Evolutionary conservation across 352 stramenopile species (phyloP).

Genomic region (Phytophthora sojae): DNA sequence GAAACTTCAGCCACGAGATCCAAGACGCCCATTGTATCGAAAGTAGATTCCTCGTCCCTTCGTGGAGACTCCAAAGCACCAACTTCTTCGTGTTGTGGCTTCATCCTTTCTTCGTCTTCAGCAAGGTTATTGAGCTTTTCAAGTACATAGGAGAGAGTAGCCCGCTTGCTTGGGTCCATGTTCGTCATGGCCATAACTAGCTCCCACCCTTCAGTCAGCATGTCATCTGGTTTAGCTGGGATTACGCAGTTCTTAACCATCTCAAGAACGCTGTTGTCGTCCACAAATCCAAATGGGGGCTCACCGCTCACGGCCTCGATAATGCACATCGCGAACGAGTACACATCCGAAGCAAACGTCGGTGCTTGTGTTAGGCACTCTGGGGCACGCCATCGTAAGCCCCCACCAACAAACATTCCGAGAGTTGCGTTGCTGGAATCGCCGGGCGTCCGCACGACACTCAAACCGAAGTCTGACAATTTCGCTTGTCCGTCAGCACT

Average conservation of each 20-base stretch:
- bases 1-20: neutral
- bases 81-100: neutral
- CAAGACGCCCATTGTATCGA: neutral
- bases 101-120: neutral
- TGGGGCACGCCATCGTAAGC: neutral
- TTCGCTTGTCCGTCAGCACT: slow-evolving; percentile 36
- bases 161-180: neutral
- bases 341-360: neutral
- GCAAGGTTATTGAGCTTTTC: neutral
- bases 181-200: neutral
- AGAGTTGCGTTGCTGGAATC: neutral
- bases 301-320: neutral
- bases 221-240: neutral
- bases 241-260: neutral
- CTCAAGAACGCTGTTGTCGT: neutral
- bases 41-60: neutral
- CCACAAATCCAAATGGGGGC: neutral
- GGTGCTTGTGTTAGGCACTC: neutral
- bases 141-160: neutral
- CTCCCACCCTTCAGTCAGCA: neutral
- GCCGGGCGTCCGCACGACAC: neutral
- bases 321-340: neutral
- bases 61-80: no score
- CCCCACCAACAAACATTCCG: neutral
- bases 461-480: slow-evolving; percentile 38